Conservation (phyloP, 2,329 filamentous ascomycete species). For the Fusarium dlaminii region DNA sequence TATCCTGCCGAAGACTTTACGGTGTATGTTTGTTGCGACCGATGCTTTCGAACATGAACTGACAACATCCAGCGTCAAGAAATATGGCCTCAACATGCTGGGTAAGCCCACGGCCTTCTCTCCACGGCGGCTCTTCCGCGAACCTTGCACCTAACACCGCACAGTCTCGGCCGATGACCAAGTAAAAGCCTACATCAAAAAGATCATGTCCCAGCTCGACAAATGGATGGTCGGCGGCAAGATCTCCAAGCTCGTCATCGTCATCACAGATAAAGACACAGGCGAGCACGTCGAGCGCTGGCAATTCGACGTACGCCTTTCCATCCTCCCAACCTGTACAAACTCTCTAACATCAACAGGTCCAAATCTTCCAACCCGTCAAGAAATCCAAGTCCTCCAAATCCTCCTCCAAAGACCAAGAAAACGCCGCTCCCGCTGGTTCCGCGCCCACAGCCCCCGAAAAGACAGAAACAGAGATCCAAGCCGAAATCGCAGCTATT, state of each 20-base stretch:
- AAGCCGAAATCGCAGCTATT: conserved; percentile 93
- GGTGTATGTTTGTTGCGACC: conserved; percentile 66
- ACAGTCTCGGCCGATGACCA: conserved; percentile 93
- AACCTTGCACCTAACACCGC: conserved; percentile 4
- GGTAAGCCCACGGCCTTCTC: conserved; percentile 55
- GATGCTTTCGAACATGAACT: not conserved
- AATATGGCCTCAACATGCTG: conserved; percentile 99
- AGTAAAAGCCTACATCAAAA: conserved; percentile 98
- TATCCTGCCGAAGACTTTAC: conserved; percentile 97
- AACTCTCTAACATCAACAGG: conserved; percentile 8
- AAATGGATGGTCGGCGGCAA: conserved; percentile 98
- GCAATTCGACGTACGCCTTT: conserved; percentile 85
- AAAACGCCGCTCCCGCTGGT: conserved; percentile 67
- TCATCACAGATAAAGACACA: conserved; percentile 96
- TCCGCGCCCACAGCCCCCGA: conserved; percentile 56
- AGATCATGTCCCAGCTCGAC: conserved; percentile 97
- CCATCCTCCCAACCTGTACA: not conserved
- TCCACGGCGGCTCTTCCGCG: no score
- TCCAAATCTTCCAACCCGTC: conserved; percentile 25
- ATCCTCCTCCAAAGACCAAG: conserved; percentile 70
- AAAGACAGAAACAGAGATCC: conserved; percentile 93
- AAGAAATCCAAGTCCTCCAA: conserved; percentile 54
- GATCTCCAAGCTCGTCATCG: conserved; percentile 95
- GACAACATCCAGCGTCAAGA: conserved; percentile 73
- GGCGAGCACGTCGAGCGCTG: conserved; percentile 96